Evolutionary conservation across 2,329 filamentous ascomycete species (phyloP).

Genomic region (Stemphylium beticola): DNA sequence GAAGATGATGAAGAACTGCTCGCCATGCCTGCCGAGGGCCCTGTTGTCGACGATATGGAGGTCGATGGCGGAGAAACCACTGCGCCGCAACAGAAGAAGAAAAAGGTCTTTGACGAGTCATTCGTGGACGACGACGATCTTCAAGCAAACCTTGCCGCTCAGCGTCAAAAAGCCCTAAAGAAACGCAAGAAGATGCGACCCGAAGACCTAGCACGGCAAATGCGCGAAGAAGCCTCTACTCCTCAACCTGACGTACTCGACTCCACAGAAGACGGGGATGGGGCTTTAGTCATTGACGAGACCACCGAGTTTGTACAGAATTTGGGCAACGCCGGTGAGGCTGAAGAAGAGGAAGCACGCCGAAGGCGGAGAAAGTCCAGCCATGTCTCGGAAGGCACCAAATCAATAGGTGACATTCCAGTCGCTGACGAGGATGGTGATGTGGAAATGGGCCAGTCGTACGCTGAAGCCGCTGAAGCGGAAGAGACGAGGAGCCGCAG

Average conservation of each 20-base stretch:
- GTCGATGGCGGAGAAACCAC: constrained; percentile 61
- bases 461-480: constrained; percentile 59
- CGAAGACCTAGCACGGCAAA: constrained; percentile 82
- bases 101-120: constrained; percentile 69
- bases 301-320: constrained; percentile 94
- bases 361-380: constrained; percentile 54
- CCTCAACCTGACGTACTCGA: constrained; percentile 58
- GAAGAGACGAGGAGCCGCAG: constrained; percentile 50
- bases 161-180: constrained; percentile 83
- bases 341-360: constrained; percentile 51
- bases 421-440: constrained; percentile 59
- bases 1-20: constrained; percentile 67
- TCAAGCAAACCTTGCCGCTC: constrained; percentile 82
- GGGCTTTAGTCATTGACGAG: constrained; percentile 92
- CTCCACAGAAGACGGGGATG: constrained; percentile 63
- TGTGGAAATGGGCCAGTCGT: constrained; percentile 60
- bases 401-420: constrained; percentile 32
- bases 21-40: constrained; percentile 44
- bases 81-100: constrained; percentile 60
- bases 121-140: constrained; percentile 93
- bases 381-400: constrained; percentile 32
- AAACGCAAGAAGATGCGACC: constrained; percentile 87
- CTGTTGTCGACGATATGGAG: constrained; percentile 67
- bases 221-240: constrained; percentile 67
- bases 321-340: constrained; percentile 60